These are phyloP conservation scores for Ogataea corticis DNA, from an alignment of 805 yeast genomes.

Conservation along the genomic window DNA sequence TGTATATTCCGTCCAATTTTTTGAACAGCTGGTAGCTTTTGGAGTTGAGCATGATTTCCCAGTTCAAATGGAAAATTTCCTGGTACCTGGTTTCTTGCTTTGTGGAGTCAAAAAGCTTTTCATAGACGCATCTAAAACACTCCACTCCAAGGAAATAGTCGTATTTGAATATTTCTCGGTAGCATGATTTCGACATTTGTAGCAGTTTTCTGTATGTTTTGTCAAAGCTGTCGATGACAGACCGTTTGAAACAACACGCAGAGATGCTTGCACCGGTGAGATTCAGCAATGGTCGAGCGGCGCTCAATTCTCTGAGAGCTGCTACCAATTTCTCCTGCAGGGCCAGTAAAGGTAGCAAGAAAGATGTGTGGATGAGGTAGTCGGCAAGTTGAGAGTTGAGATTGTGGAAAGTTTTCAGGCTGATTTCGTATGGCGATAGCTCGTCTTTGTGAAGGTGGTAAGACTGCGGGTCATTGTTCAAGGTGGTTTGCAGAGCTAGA, in stretches of 20 bases:
- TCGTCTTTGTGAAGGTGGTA: slow-evolving; percentile 6
- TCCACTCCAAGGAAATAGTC: slow-evolving; percentile 15
- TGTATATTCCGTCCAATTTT: slow-evolving; percentile 14
- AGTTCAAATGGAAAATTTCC: slow-evolving; percentile 14
- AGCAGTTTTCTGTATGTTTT: slow-evolving; percentile 1
- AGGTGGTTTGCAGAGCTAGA: too few relatives aligned
- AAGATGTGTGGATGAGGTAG: slow-evolving; percentile 12
- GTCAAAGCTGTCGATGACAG: slow-evolving; percentile 10
- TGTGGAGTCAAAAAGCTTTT: slow-evolving; percentile 1
- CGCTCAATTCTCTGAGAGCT: slow-evolving; percentile 13
- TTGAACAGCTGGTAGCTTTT: slow-evolving; percentile 19
- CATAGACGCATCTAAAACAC: slow-evolving; percentile 8
- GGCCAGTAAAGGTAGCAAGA: slow-evolving; percentile 12
- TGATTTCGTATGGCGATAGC: slow-evolving; percentile 12
- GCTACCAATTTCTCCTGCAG: slow-evolving; percentile 12
- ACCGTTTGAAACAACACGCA: slow-evolving; percentile 18
- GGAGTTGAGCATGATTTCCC: slow-evolving; percentile 18
- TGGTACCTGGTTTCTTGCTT: slow-evolving; percentile 2
- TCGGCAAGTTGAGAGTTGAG: slow-evolving; percentile 19
- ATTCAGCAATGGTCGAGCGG: slow-evolving; percentile 11
- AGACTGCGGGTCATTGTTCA: background rate
- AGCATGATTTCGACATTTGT: slow-evolving; percentile 1
- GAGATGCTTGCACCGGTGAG: slow-evolving; percentile 16
- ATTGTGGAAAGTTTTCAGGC: slow-evolving; percentile 20
- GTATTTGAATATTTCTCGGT: slow-evolving; percentile 15